phyloP scores from a whole-genome alignment of 2,329 filamentous ascomycete species.

The Escovopsis sp. region DNA sequence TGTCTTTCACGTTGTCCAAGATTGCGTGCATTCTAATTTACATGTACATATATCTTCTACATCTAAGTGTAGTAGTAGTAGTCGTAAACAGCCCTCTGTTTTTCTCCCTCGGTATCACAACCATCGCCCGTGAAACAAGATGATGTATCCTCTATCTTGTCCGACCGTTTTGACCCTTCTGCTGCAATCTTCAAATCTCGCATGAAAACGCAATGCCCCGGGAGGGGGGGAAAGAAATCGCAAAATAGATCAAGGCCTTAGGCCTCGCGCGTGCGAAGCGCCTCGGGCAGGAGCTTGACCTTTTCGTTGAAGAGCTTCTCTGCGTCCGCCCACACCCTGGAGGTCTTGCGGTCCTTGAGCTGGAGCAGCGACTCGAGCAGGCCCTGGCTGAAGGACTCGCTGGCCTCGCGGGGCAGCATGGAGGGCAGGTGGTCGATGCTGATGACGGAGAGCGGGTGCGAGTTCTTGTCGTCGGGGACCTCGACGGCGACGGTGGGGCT shows the following conservation, averaged over 20 bases:
- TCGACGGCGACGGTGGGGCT: conserved; percentile 64
- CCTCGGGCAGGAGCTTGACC: conserved; percentile 49
- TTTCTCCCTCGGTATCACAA: too few relatives aligned
- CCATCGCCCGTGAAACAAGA: too few relatives aligned
- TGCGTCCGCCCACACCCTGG: conserved; percentile 71
- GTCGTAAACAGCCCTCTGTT: too few relatives aligned
- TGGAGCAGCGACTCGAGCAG: conserved; percentile 64
- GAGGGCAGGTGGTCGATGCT: conserved; percentile 76
- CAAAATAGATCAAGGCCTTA: background rate
- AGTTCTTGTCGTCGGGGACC: conserved; percentile 24
- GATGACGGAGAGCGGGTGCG: conserved; percentile 60
- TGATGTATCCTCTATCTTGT: too few relatives aligned
- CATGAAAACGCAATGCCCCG: too few relatives aligned
- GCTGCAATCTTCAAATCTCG: too few relatives aligned
- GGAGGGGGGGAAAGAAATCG: too few relatives aligned
- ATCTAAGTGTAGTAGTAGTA: too few relatives aligned
- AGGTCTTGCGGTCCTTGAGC: conserved; percentile 58
- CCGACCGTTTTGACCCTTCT: too few relatives aligned
- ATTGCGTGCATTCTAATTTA: too few relatives aligned
- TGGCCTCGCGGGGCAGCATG: conserved; percentile 73
- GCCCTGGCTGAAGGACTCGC: conserved; percentile 68
- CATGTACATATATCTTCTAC: too few relatives aligned
- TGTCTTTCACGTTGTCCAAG: too few relatives aligned
- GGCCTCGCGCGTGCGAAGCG: conserved; percentile 2
- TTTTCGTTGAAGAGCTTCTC: conserved; percentile 76